Evolutionary conservation across 1,139 yeast species (phyloP).

Genomic region (Debaryomyces fabryi): DNA sequence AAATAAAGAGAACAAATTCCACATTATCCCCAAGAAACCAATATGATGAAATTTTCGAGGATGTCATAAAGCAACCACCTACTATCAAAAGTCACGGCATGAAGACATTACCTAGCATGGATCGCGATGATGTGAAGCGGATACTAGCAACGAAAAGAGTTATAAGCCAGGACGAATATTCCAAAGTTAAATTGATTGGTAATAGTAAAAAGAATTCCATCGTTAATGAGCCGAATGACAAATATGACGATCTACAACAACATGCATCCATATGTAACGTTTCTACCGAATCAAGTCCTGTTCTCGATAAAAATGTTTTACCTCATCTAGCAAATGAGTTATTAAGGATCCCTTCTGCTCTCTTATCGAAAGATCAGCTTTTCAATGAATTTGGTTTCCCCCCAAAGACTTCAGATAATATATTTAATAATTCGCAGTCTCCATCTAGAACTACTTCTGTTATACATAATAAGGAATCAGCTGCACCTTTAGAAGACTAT

Average conservation of each 20-base stretch:
- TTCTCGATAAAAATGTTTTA: slow-evolving; percentile 17
- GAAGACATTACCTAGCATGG: slow-evolving; percentile 52
- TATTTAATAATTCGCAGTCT: slow-evolving; percentile 3
- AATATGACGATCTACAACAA: slow-evolving; percentile 39
- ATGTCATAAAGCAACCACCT: slow-evolving; percentile 31
- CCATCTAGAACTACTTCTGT: slow-evolving; percentile 20
- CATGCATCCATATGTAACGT: slow-evolving; percentile 45
- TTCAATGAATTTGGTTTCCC: slow-evolving; percentile 35
- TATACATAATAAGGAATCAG: slow-evolving; percentile 15
- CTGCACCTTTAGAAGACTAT: slow-evolving; percentile 1
- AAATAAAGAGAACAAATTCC: slow-evolving; percentile 41
- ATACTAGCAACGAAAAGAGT: slow-evolving; percentile 43
- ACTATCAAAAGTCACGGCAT: slow-evolving; percentile 45
- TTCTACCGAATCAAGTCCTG: slow-evolving; percentile 32
- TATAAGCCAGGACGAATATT: slow-evolving; percentile 47
- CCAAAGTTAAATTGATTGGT: slow-evolving; percentile 38
- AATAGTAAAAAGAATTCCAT: slow-evolving; percentile 32
- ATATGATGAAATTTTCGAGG: slow-evolving; percentile 48
- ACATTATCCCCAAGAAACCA: slow-evolving; percentile 40
- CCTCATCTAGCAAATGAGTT: slow-evolving; percentile 42
- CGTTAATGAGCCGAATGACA: slow-evolving; percentile 30
- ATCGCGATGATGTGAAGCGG: slow-evolving; percentile 48
- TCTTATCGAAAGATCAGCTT: slow-evolving; percentile 38
- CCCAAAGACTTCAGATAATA: slow-evolving; percentile 15
- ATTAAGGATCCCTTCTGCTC: slow-evolving; percentile 36